Conservation (phyloP, 2,329 filamentous ascomycete species). For the Colletotrichum lindemuthianum region DNA sequence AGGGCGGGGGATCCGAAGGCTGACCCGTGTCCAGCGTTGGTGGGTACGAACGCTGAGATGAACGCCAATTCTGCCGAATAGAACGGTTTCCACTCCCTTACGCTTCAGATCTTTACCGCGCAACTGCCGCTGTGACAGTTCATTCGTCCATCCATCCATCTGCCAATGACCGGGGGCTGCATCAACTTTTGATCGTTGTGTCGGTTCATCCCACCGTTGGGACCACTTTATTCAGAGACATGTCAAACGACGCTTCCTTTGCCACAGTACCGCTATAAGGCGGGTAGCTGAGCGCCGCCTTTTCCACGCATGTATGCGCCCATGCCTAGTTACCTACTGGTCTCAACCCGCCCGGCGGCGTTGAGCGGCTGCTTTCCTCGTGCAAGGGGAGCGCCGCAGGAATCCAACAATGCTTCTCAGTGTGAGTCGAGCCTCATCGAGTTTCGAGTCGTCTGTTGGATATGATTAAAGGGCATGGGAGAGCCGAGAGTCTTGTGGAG, state of each 20-base stretch:
- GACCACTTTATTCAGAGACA: background rate
- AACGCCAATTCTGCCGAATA: background rate
- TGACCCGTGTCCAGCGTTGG: too few species aligned
- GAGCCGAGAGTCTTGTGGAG: constrained; percentile 16
- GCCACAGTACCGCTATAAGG: background rate
- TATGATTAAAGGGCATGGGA: constrained; percentile 30
- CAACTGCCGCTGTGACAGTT: constrained; percentile 31
- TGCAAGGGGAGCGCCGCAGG: constrained; percentile 25
- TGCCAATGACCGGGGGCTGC: constrained; percentile 30
- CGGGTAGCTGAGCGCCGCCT: background rate
- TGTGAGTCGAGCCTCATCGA: constrained; percentile 28
- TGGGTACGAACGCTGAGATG: background rate
- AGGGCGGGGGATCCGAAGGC: constrained; percentile 12
- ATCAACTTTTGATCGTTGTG: constrained; percentile 10
- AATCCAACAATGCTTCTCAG: constrained; percentile 25
- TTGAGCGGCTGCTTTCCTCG: constrained; percentile 6
- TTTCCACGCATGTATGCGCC: constrained; percentile 8
- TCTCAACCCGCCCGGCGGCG: constrained; percentile 23
- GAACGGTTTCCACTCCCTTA: constrained; percentile 31
- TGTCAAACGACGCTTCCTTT: background rate
- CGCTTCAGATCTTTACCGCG: constrained; percentile 36
- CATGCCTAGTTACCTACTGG: constrained; percentile 4
- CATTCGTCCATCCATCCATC: constrained; percentile 32
- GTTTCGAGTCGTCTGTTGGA: constrained; percentile 25
- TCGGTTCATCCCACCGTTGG: constrained; percentile 28